Conservation (phyloP, 306 rosid genomes). For the Prunus salicina region DNA sequence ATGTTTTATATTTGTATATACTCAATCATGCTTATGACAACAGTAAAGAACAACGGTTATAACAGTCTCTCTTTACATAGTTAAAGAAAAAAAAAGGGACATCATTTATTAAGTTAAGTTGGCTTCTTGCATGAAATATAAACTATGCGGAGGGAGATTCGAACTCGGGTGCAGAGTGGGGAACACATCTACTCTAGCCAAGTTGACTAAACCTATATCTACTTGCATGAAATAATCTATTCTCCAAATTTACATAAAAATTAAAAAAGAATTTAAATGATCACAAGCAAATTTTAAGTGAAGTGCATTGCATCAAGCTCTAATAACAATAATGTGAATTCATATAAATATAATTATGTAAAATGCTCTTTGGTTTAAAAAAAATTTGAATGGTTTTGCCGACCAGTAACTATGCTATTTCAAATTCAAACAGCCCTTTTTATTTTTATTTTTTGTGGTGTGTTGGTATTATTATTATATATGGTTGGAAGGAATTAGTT, state of each 20-base stretch:
- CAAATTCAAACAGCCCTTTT: background rate
- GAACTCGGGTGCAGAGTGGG: too few species aligned
- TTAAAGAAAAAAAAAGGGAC: background rate
- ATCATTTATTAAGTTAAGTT: background rate
- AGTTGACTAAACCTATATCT: rapidly evolving
- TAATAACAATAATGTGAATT: background rate
- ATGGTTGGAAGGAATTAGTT: background rate
- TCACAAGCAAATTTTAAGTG: background rate
- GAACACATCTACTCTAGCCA: too few species aligned
- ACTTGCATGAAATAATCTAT: background rate
- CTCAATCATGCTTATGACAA: background rate
- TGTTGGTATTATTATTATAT: too few species aligned
- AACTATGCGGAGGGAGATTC: too few species aligned
- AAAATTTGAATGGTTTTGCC: background rate
- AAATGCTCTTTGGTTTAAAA: background rate
- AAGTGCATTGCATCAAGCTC: background rate
- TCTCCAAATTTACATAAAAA: background rate
- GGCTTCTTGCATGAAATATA: background rate
- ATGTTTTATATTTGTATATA: background rate
- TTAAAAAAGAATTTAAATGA: background rate
- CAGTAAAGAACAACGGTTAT: background rate
- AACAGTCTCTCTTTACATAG: background rate
- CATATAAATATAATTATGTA: too few species aligned
- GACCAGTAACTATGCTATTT: background rate
- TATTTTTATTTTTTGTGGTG: too few species aligned